Evolutionary conservation across 306 rosid genomes (phyloP).

Genomic region (Lathyrus aphaca): DNA sequence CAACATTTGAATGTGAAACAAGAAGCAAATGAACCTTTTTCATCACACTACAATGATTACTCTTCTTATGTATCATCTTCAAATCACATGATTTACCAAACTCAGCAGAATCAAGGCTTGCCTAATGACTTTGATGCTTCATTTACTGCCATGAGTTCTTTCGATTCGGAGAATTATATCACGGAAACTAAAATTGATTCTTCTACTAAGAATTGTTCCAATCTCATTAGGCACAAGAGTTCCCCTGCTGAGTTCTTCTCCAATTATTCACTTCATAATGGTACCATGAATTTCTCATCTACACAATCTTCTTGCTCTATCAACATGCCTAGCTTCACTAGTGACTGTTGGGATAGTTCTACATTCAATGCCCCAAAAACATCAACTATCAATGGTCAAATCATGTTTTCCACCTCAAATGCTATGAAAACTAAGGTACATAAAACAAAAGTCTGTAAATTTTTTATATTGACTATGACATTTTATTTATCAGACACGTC

Average conservation of each 20-base stretch:
- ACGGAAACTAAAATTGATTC: background rate
- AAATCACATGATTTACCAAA: constrained; percentile 48
- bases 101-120: constrained; percentile 48
- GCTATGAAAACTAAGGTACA: constrained; percentile 63
- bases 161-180: background rate
- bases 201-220: constrained; percentile 46
- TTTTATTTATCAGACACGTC: too few relatives aligned
- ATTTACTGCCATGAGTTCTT: constrained; percentile 41
- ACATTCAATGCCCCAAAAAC: constrained; percentile 50
- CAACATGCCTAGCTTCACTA: constrained; percentile 40
- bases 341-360: constrained; percentile 59
- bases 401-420: constrained; percentile 52
- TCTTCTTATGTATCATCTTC: constrained; percentile 43
- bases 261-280: constrained; percentile 50
- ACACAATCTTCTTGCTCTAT: background rate
- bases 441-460: background rate
- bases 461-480: background rate
- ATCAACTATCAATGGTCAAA: constrained; percentile 48
- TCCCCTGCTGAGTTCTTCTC: constrained; percentile 74
- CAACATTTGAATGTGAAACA: constrained; percentile 50
- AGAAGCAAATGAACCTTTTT: constrained; percentile 52
- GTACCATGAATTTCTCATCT: constrained; percentile 50
- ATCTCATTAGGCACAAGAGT: constrained; percentile 69
- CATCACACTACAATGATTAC: constrained; percentile 43
- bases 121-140: constrained; percentile 45